These are phyloP conservation scores for Edaphochlamys debaryana DNA, from an alignment of 139 green algal species.

Conservation along the genomic window DNA sequence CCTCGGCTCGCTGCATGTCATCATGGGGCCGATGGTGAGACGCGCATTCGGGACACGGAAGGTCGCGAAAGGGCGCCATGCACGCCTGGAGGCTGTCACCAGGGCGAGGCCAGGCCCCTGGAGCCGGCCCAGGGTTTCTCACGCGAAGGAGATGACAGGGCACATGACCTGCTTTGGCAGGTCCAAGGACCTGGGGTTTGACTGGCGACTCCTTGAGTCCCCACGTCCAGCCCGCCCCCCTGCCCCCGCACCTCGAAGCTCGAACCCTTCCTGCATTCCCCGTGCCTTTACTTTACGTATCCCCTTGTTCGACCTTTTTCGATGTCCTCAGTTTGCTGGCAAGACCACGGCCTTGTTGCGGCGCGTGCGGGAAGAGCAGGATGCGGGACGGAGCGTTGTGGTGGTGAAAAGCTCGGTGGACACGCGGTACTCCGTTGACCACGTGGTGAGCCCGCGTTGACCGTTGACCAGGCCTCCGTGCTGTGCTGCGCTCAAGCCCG, in stretches of 20 bases:
- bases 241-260: too few species aligned
- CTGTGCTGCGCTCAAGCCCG: neutral
- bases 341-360: constrained; percentile 76
- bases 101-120: too few species aligned
- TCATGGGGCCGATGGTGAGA: neutral
- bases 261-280: too few species aligned
- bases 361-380: constrained; percentile 53
- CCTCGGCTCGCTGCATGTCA: too few species aligned
- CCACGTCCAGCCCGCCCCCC: neutral
- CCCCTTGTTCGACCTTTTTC: neutral
- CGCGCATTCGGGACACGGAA: too few species aligned
- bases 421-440: constrained; percentile 60
- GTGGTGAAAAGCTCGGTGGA: constrained; percentile 77
- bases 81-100: constrained; percentile 4
- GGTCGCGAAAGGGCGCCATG: too few species aligned
- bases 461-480: neutral
- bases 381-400: constrained; percentile 50
- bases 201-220: too few species aligned
- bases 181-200: neutral
- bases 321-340: constrained; percentile 68
- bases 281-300: too few species aligned
- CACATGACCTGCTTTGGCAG: neutral
- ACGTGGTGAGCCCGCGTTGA: constrained; percentile 27
- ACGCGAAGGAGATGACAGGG: too few species aligned
- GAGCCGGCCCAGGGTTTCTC: too few species aligned